phyloP scores from a whole-genome alignment of 2,329 filamentous ascomycete genomes.

The Talaromyces sp. region DNA sequence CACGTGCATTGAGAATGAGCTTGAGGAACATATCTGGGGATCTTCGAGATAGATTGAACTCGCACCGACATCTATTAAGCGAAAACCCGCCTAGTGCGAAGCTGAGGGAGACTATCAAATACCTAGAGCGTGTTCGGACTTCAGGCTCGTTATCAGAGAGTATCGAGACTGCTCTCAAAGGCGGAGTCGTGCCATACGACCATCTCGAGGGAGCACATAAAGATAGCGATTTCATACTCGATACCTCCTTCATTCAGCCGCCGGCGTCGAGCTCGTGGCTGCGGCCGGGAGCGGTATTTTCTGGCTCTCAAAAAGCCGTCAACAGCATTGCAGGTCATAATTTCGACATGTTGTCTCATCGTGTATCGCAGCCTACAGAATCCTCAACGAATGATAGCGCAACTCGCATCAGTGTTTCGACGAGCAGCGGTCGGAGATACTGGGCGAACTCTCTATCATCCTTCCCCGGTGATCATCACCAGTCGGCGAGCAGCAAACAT shows the following conservation, averaged over 20 bases:
- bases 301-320: slow-evolving; percentile 58
- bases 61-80: slow-evolving; percentile 36
- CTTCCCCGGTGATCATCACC: slow-evolving; percentile 8
- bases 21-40: slow-evolving; percentile 33
- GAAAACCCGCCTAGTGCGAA: slow-evolving; percentile 35
- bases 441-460: slow-evolving; percentile 26
- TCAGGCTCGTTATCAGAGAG: slow-evolving; percentile 54
- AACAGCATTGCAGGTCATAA: slow-evolving; percentile 26
- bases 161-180: slow-evolving; percentile 50
- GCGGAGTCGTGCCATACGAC: slow-evolving; percentile 52
- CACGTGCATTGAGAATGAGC: slow-evolving; percentile 33
- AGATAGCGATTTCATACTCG: slow-evolving; percentile 56
- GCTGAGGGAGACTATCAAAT: slow-evolving; percentile 59
- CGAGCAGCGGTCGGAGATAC: slow-evolving; percentile 36
- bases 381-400: slow-evolving; percentile 32
- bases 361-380: slow-evolving; percentile 30
- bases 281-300: slow-evolving; percentile 57
- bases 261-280: slow-evolving; percentile 59
- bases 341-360: slow-evolving; percentile 21
- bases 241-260: slow-evolving; percentile 50
- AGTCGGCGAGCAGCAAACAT: slow-evolving; percentile 35
- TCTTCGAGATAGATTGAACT: slow-evolving; percentile 33
- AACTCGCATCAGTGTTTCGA: slow-evolving; percentile 36
- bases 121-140: slow-evolving; percentile 56
- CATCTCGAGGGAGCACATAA: slow-evolving; percentile 46